Conservation (phyloP, 2,329 filamentous ascomycete species). For the Colletotrichum magnum region DNA sequence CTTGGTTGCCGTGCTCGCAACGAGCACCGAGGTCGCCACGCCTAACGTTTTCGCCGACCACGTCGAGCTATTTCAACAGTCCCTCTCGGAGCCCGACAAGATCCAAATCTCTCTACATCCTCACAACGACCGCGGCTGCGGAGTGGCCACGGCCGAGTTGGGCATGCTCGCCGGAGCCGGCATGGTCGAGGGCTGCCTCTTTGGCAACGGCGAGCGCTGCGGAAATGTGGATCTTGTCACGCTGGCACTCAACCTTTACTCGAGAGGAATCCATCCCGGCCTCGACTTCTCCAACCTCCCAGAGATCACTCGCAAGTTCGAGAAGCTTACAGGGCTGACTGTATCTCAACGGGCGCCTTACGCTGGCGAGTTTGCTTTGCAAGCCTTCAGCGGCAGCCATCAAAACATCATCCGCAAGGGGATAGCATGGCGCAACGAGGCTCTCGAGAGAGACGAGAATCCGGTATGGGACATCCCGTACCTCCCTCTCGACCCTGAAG, state of each 20-base stretch:
- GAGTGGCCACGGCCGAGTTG: conserved; percentile 11
- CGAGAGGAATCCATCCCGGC: conserved; percentile 5
- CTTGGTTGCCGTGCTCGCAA: conserved; percentile 1
- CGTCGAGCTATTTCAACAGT: conserved; percentile 7
- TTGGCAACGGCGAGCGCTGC: conserved; percentile 22
- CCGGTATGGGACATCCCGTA: conserved; percentile 23
- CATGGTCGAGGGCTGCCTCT: conserved; percentile 27
- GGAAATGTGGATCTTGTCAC: conserved; percentile 24
- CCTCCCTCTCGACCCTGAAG: conserved; percentile 25
- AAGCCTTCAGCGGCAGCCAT: conserved; percentile 26
- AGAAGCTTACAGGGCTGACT: conserved; percentile 5
- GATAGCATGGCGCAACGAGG: conserved; percentile 1
- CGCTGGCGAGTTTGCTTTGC: conserved; percentile 23
- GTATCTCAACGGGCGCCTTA: conserved; percentile 16
- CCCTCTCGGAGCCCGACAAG: conserved; percentile 15
- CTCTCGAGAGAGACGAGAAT: neutral
- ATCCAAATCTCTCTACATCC: conserved; percentile 8
- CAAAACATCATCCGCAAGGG: conserved; percentile 29
- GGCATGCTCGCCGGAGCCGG: conserved; percentile 19
- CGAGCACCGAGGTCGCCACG: conserved; percentile 17
- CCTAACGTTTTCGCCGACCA: conserved; percentile 29
- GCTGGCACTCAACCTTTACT: conserved; percentile 20
- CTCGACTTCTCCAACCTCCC: conserved; percentile 26
- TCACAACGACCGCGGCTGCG: conserved; percentile 23
- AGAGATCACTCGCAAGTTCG: conserved; percentile 5